These are phyloP conservation scores for Penicillium olsonii DNA, from an alignment of 2,329 filamentous ascomycete genomes.

Conservation along the genomic window DNA sequence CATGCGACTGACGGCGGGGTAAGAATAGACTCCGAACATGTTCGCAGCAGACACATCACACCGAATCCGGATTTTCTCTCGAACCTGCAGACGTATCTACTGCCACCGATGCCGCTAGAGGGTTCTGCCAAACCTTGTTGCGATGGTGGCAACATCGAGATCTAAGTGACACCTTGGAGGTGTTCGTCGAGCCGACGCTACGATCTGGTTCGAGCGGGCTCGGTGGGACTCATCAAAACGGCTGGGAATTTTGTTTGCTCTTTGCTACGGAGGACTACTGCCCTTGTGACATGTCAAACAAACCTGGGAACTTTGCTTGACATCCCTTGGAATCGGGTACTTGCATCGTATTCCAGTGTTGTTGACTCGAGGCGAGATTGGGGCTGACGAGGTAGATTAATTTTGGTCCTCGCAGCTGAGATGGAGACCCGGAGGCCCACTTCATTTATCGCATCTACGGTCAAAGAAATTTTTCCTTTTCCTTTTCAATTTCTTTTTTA, in stretches of 20 bases:
- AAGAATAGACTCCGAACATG: background rate
- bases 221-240: background rate
- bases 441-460: background rate
- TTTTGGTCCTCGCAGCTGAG: background rate
- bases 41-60: slow-evolving; percentile 1
- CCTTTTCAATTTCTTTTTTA: too few relatives aligned
- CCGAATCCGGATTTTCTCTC: background rate
- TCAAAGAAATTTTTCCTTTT: background rate
- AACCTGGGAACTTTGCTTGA: background rate
- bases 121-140: background rate
- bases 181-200: slow-evolving; percentile 2
- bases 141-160: background rate
- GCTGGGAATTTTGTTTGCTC: background rate
- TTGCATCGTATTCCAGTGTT: background rate
- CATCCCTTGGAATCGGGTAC: background rate
- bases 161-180: background rate
- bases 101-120: background rate
- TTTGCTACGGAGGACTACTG: too few relatives aligned
- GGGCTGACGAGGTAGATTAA: background rate
- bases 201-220: background rate
- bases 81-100: background rate
- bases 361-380: background rate
- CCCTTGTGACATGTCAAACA: background rate
- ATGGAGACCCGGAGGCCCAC: background rate
- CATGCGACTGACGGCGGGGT: slow-evolving; percentile 15